A percentile compares a stretch with the other conserved stretches of the same genome.
Evolutionary conservation across 805 yeast species (phyloP).

Genomic region (Kazachstania viticola): DNA sequence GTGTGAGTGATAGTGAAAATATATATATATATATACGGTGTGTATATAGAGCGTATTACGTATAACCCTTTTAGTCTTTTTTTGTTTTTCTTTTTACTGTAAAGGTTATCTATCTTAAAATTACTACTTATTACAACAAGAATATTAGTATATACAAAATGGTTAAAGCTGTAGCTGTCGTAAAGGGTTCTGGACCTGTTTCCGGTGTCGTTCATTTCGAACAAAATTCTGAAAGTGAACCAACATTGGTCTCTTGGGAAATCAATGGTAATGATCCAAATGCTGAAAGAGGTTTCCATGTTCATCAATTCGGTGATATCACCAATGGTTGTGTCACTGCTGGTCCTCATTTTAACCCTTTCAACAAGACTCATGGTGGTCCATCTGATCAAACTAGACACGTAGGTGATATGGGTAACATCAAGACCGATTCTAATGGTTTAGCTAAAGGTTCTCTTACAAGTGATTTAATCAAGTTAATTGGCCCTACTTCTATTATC

Average conservation of each 20-base stretch:
- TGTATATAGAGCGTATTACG: too few species aligned
- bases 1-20: too few species aligned
- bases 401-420: conserved; percentile 89
- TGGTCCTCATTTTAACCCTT: conserved; percentile 95
- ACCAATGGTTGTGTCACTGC: conserved; percentile 98
- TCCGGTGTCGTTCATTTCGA: conserved; percentile 80
- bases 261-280: conserved; percentile 81
- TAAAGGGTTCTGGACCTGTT: conserved; percentile 90
- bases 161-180: conserved; percentile 68
- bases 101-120: too few species aligned
- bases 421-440: conserved; percentile 78
- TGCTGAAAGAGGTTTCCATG: conserved; percentile 93
- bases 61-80: too few species aligned
- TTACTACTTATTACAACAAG: too few species aligned
- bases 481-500: conserved; percentile 78
- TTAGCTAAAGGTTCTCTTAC: conserved; percentile 82
- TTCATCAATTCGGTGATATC: conserved; percentile 94
- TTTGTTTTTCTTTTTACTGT: neutral
- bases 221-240: conserved; percentile 67
- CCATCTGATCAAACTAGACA: conserved; percentile 47
- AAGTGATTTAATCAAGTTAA: conserved; percentile 65
- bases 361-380: conserved; percentile 80
- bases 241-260: conserved; percentile 82
- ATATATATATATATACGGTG: too few species aligned
- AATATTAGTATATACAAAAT: too few species aligned